A percentile compares a stretch with the other conserved stretches of the same genome.
Evolutionary conservation across 345 rosid species (phyloP).

Genomic region (Raphanus sativus): DNA sequence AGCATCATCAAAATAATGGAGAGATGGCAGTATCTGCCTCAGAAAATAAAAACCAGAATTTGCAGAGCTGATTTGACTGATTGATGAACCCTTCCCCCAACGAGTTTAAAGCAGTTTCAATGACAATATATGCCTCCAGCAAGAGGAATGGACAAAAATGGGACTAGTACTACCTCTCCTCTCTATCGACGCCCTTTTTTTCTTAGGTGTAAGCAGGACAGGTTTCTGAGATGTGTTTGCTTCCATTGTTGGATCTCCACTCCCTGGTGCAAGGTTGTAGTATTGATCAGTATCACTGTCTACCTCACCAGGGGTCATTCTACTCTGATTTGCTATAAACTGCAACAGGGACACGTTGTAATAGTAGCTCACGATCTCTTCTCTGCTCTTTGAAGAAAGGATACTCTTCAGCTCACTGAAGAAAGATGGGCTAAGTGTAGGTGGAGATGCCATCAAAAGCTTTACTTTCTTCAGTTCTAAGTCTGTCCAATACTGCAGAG

Average conservation of each 20-base stretch:
- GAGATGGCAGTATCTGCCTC: constrained; percentile 30
- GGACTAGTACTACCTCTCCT: not conserved
- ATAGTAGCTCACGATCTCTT: constrained; percentile 67
- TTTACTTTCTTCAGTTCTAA: constrained; percentile 57
- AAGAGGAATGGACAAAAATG: not conserved
- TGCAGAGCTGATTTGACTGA: constrained; percentile 8
- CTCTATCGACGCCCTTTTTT: constrained; percentile 39
- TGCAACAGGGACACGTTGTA: constrained; percentile 72
- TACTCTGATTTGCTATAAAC: constrained; percentile 72
- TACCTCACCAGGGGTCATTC: constrained; percentile 48
- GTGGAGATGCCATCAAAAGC: constrained; percentile 43
- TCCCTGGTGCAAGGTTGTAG: constrained; percentile 30
- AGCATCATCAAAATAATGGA: constrained; percentile 12
- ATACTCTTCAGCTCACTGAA: constrained; percentile 50
- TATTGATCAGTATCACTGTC: constrained; percentile 69
- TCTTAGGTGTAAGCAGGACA: constrained; percentile 55
- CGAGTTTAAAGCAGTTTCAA: constrained; percentile 8
- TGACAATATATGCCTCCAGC: constrained; percentile 6
- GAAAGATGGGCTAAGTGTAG: constrained; percentile 42
- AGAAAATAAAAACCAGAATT: not conserved
- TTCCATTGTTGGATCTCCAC: constrained; percentile 32
- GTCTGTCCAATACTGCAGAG: constrained; percentile 51
- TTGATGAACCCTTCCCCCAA: constrained; percentile 1
- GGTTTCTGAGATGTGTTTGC: constrained; percentile 43
- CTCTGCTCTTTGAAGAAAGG: constrained; percentile 54